phyloP scores from a whole-genome alignment of 208 protist species.

The Trypanosoma cruzi region DNA sequence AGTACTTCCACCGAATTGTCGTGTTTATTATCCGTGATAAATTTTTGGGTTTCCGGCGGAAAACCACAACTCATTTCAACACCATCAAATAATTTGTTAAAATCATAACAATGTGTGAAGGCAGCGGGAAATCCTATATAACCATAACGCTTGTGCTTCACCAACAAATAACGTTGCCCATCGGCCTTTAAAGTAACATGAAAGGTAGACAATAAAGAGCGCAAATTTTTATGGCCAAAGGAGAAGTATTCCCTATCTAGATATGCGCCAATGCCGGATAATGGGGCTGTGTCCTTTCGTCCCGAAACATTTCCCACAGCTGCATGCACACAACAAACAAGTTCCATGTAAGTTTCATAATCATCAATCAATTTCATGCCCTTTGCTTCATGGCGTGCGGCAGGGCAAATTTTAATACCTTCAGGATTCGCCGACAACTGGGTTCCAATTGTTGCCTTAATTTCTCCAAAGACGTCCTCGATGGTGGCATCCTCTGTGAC shows the following conservation, averaged over 20 bases:
- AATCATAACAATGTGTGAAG: constrained; percentile 75
- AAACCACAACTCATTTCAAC: constrained; percentile 21
- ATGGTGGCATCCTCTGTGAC: constrained; percentile 35
- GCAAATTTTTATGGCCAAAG: constrained; percentile 39
- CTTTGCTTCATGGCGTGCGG: constrained; percentile 19
- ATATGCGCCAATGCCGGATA: constrained; percentile 78
- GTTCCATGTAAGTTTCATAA: constrained; percentile 50
- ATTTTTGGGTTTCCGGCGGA: constrained; percentile 14
- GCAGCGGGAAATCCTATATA: constrained; percentile 73
- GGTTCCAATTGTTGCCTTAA: constrained; percentile 50
- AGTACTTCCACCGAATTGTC: constrained; percentile 55
- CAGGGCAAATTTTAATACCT: constrained; percentile 17
- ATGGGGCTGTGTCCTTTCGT: constrained; percentile 67
- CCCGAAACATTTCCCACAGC: constrained; percentile 60
- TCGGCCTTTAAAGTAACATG: constrained; percentile 86
- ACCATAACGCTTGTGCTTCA: constrained; percentile 67
- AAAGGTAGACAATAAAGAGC: constrained; percentile 39
- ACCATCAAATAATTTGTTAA: constrained; percentile 67
- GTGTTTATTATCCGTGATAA: neutral
- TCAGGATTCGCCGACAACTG: constrained; percentile 28
- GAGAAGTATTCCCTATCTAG: constrained; percentile 73
- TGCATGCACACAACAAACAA: constrained; percentile 64
- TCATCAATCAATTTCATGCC: constrained; percentile 55
- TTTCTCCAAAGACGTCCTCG: constrained; percentile 44
- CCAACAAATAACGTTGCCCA: constrained; percentile 73